Percentiles rank a stretch among this genome's conserved stretches.
Evolutionary conservation across 176 grass and related monocot genomes (phyloP).

Genomic region (Dendrocalamus sinicus): DNA sequence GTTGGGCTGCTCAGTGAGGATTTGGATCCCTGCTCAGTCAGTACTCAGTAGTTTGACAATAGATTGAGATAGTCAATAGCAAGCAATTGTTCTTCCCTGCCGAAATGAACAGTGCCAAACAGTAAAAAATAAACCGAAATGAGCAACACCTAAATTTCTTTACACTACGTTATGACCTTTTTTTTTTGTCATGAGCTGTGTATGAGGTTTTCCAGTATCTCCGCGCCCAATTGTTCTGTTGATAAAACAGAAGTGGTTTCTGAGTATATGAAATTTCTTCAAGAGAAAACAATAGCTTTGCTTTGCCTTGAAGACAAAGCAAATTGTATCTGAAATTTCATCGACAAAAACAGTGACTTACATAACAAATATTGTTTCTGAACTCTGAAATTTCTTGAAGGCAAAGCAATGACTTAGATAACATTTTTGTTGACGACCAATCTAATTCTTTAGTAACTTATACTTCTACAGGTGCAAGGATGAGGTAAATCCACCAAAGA

Average conservation of each 20-base stretch:
- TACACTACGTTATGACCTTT: neutral
- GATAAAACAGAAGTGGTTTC: neutral
- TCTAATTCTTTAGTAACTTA: neutral
- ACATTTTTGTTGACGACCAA: neutral
- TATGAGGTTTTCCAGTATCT: neutral
- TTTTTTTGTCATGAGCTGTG: neutral
- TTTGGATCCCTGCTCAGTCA: neutral
- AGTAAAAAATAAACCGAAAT: too few relatives aligned
- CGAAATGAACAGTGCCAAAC: too few relatives aligned
- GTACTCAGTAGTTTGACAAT: neutral
- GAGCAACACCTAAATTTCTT: neutral
- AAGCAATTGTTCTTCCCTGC: neutral
- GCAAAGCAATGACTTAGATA: neutral
- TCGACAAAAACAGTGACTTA: neutral
- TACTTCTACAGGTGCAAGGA: slow-evolving; percentile 51
- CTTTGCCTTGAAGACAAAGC: slow-evolving; percentile 9
- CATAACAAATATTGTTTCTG: neutral
- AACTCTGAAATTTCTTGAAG: neutral
- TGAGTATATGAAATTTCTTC: slow-evolving; percentile 2
- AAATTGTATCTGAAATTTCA: neutral
- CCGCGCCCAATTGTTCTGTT: neutral
- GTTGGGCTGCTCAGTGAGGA: neutral
- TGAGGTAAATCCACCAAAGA: slow-evolving; percentile 55
- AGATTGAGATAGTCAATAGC: neutral
- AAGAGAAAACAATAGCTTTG: neutral